A percentile compares a stretch with the other conserved stretches of the same genome.
phyloP scores from a whole-genome alignment of 2,329 filamentous ascomycete species.

The Ceratocystis variospora region DNA sequence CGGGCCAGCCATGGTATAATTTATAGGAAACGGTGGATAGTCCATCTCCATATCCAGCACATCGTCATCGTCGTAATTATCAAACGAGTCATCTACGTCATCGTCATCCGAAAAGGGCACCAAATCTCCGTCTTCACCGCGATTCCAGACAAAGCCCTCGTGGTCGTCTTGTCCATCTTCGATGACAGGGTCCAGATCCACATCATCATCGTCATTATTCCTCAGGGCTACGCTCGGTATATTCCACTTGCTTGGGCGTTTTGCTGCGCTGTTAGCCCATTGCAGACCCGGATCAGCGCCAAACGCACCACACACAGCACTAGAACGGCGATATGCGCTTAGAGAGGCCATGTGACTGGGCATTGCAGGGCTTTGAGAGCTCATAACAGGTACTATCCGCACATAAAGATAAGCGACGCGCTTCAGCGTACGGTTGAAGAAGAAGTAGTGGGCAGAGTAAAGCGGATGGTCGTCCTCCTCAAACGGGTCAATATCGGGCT shows the following conservation, averaged over 20 bases:
- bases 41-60: constrained; percentile 26
- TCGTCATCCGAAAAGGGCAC: constrained; percentile 41
- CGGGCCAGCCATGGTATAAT: constrained; percentile 10
- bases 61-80: constrained; percentile 33
- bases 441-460: constrained; percentile 94
- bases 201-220: constrained; percentile 8
- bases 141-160: constrained; percentile 43
- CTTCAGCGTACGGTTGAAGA: constrained; percentile 88
- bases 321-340: constrained; percentile 9
- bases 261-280: not conserved
- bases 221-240: not conserved
- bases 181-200: constrained; percentile 17
- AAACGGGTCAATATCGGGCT: constrained; percentile 79
- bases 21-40: constrained; percentile 32
- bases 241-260: constrained; percentile 12
- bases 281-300: not conserved
- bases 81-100: constrained; percentile 33
- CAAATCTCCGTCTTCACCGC: constrained; percentile 44
- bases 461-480: constrained; percentile 85
- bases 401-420: constrained; percentile 89
- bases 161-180: constrained; percentile 34
- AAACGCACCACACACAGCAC: constrained; percentile 4
- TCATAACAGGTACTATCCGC: constrained; percentile 70
- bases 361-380: constrained; percentile 41
- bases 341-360: constrained; percentile 25